These are phyloP conservation scores for Wickerhamiella lipophila DNA, from an alignment of 805 yeast genomes.

Conservation along the genomic window DNA sequence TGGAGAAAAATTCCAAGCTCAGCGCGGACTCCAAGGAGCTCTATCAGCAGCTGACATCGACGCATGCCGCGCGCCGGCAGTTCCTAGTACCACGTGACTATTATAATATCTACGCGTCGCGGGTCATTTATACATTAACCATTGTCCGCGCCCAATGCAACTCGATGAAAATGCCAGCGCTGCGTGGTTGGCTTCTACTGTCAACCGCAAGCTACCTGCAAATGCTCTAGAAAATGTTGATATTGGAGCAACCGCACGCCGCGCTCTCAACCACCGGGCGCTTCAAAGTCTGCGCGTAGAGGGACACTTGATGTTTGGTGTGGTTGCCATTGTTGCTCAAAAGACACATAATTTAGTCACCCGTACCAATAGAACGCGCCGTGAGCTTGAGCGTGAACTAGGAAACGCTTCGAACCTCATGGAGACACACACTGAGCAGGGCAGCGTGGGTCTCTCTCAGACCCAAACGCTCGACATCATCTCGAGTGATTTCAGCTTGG, in stretches of 20 bases:
- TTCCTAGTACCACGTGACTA: slow-evolving; percentile 3
- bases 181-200: slow-evolving; percentile 11
- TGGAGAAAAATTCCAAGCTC: slow-evolving; percentile 10
- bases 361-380: background rate
- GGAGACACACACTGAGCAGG: background rate
- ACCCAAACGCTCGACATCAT: slow-evolving; percentile 5
- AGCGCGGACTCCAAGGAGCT: slow-evolving; percentile 11
- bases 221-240: slow-evolving; percentile 1
- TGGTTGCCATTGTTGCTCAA: slow-evolving; percentile 3
- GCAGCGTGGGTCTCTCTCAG: background rate
- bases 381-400: slow-evolving; percentile 4
- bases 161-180: slow-evolving; percentile 3
- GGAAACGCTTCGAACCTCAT: background rate
- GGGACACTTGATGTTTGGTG: slow-evolving; percentile 11
- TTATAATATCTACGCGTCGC: background rate
- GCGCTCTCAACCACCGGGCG: background rate
- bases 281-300: slow-evolving; percentile 9
- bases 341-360: background rate
- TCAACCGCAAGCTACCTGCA: slow-evolving; percentile 5
- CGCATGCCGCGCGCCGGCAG: slow-evolving; percentile 9
- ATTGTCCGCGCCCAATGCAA: background rate
- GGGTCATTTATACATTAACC: background rate
- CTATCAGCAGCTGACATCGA: slow-evolving; percentile 7
- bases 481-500: slow-evolving; percentile 9
- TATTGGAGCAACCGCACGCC: slow-evolving; percentile 6